Evolutionary conservation across 768 basidiomycete species (phyloP), one percentile per base, ranked within the genome.

Genomic region (Xanthoconium stramineum): DNA sequence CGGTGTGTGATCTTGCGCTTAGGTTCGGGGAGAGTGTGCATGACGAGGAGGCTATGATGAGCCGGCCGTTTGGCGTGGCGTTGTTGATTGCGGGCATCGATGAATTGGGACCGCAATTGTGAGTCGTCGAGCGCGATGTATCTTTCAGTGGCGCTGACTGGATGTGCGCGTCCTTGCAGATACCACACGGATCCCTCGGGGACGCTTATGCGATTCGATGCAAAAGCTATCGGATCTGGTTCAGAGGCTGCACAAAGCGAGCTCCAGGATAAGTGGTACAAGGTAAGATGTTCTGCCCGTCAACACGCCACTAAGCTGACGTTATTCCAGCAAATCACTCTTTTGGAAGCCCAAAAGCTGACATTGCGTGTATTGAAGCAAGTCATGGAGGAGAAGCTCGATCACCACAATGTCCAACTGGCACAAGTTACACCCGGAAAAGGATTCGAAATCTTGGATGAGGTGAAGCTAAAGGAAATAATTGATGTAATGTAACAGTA

Each of bases 301-400:
- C 8, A 5, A 39, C 29, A 29, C 12, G 15, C 29, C 59, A 47
- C 52, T 59, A 51, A 8, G 43, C 47, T 61, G 53, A 65, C 36
- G 4, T 29, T 10, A 3, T 39, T 53, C n/a, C 65, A 98, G 96
- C 86, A 86, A 83, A 96, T 98, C 86, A 86, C 89, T 9, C 77
- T 98, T 24, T 74, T 79, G 61, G 94, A 97, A 72, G 97, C 94
- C 0, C 92, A 98, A 63, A 77, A 83, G 38, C 76, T 98, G 59
- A 88, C 91, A 4, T 76, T 98, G 50, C 86, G 84, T 60, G 92
- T 98, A 45, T 77, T 98, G 59, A 98, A 99, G 76, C 94, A 98
- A 76, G 97, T 98, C 43, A 99, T 98, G 97, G 97, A 98, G 73
- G 97, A 98, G 77, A 98, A 97, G 72, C 83, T 99, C 42, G 96